Base-by-base conservation (phyloP, 1,284 basidiomycete species). In the Phylloboletellus chloephorus region DNA sequence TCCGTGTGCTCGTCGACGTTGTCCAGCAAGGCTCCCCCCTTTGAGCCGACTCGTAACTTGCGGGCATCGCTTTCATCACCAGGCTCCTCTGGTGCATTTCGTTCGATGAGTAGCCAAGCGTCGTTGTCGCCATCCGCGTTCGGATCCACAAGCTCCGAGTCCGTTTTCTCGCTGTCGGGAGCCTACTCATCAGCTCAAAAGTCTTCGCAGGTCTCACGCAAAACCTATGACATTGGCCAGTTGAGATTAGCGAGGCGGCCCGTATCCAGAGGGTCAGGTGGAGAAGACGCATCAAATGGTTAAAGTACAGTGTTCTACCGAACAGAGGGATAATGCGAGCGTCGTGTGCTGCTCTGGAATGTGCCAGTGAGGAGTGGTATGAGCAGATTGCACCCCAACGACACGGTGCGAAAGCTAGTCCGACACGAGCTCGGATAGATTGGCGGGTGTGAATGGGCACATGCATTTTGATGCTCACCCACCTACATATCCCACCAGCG, bases 21-120 rank as follows among this genome's bases (percentile, higher is more conserved):
- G 13, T 77, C 74, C 1, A 72, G 74, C 50, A 67, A 67, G 26
- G 74, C 74, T 1, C 62, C 67, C 0, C 70, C 73, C 5, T 77
- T 77, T 39, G 74, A 77, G 48, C 74, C 74, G 13, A 58, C 59
- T 1, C 56, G 59, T 12, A 52, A 43, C 23, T 38, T 63, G 30
- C 51, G 59, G 17, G 33, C 43, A 10, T 57, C 57, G n/a, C 47
- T 59, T 22, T 44, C 57, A 5, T 46, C 53, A 5, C 32, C 61
- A 1, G 15, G 30, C 7, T 19, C 57, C 4, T 44, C 60, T 6
- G 41, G 47, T 0, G 16, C 23, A 5, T 46, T 54, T 30, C 29
- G 47, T 31, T 34, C 58, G 5, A 44, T 38, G 41, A 44, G 31
- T 15, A 37, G 26, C 15, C 56, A 48, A 31, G 46, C 41, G 9